These are phyloP conservation scores for Nematocida parisii DNA, from an alignment of 371 early-diverging fungal species.

Conservation along the genomic window DNA sequence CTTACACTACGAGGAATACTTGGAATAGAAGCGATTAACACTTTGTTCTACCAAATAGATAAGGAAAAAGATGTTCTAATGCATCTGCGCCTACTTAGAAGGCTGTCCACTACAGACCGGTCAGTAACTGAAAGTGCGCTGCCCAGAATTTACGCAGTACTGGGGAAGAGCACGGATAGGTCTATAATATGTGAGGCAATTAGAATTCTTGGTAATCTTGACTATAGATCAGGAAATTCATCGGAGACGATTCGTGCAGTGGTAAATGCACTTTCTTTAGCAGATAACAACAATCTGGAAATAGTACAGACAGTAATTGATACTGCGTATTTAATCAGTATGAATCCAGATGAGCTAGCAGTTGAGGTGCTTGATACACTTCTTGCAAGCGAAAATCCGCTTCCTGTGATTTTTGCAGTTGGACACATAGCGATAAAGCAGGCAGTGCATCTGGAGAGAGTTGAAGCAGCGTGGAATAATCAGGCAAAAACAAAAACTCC, in stretches of 20 bases:
- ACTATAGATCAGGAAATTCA: slow-evolving; percentile 37
- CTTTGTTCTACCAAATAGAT: slow-evolving; percentile 17
- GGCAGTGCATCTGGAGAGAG: slow-evolving; percentile 62
- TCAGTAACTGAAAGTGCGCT: slow-evolving; percentile 35
- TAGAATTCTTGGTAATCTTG: slow-evolving; percentile 39
- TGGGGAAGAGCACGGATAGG: not conserved
- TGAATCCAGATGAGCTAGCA: slow-evolving; percentile 40
- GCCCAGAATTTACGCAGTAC: not conserved
- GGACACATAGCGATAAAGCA: slow-evolving; percentile 67
- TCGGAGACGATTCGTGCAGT: slow-evolving; percentile 24
- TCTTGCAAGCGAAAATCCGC: not conserved
- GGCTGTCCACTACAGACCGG: slow-evolving; percentile 42
- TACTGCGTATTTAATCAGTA: slow-evolving; percentile 36
- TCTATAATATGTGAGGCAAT: slow-evolving; percentile 13
- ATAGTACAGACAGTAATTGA: slow-evolving; percentile 41
- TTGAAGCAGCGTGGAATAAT: slow-evolving; percentile 62
- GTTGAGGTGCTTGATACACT: slow-evolving; percentile 32
- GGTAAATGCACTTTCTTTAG: not conserved
- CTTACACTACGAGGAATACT: slow-evolving; percentile 49
- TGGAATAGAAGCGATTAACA: slow-evolving; percentile 10
- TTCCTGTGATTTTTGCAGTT: slow-evolving; percentile 49
- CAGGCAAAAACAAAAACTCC: slow-evolving; percentile 24
- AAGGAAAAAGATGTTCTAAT: not conserved
- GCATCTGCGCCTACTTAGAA: slow-evolving; percentile 32
- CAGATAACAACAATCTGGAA: not conserved